Evolutionary conservation across 495 filamentous ascomycete genomes (phyloP), one percentile per base, ranked within the genome.

Genomic region (Penicillium flavigenum): DNA sequence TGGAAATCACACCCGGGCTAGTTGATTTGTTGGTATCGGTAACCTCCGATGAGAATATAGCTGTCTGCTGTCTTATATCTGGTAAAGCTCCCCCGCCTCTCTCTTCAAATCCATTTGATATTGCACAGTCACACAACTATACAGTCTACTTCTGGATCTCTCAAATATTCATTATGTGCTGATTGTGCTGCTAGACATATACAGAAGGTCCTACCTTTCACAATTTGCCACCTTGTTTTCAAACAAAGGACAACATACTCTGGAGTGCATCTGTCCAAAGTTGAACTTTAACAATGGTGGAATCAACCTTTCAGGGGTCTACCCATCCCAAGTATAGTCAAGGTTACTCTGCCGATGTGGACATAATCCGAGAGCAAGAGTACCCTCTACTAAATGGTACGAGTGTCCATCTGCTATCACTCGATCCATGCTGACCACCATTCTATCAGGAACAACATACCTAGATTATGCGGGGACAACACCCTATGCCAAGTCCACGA

Each of bases 381-480:
- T 98, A 91, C 76, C 93, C 93, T 31, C 86, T 90, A 80, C 77
- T 96, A n/a, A 79, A 82, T 70, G 88, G 92, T 90, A 76, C 19
- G 22, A 14, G 17, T 19, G 17, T 34, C 43, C 6, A 12, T 41
- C 10, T 26, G 22, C 10, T n/a, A 39, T 14, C 14, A 47, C 45
- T 2, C 24, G n/a, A 20, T 34, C 39, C 29, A 32, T 36, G 22
- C 39, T 64, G 9, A 60, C 47, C 5, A 17, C 46, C 46, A 10
- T 10, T 46, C 10, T 44, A 22, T 7, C 59, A 94, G 90, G 81
- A 54, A 81, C 84, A 8, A 82, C 88, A 50, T 98, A 97, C 67
- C 86, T 97, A 26, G 93, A 98, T 63, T 92, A 98, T 86, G 93
- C 92, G 2, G 92, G 90, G 20, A 91, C 91, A 12, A 94, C 93